A percentile compares a stretch with the other conserved stretches of the same genome.
These are phyloP conservation scores for Suillus alpinus DNA, from an alignment of 768 basidiomycete genomes.

Conservation along the genomic window DNA sequence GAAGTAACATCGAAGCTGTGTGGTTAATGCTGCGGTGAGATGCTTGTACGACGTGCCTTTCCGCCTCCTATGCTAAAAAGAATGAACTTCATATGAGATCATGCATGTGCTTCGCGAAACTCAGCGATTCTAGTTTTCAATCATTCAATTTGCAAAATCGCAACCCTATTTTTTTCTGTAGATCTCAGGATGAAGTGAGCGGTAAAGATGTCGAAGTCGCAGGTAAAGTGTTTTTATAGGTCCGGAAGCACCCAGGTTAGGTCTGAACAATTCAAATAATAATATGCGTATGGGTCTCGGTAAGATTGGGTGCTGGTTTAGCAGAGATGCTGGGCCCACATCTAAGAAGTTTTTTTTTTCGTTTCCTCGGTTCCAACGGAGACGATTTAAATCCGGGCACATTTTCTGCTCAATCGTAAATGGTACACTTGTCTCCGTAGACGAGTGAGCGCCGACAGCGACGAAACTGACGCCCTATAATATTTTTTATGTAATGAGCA, in stretches of 20 bases:
- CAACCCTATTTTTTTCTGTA: neutral
- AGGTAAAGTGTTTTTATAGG: neutral
- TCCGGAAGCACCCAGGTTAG: neutral
- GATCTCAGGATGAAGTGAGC: neutral
- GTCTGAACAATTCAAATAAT: neutral
- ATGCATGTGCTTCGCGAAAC: neutral
- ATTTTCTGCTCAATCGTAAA: neutral
- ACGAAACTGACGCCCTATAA: neutral
- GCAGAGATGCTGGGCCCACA: neutral
- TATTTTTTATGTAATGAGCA: neutral
- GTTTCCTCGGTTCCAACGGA: neutral
- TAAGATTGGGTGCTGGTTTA: neutral
- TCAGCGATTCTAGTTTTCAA: neutral
- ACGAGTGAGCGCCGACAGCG: neutral
- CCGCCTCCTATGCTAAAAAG: neutral
- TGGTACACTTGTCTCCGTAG: neutral
- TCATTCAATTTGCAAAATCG: neutral
- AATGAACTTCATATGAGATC: neutral
- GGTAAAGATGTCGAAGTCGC: neutral
- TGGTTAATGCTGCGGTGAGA: conserved; percentile 1
- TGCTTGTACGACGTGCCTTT: neutral
- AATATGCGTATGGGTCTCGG: neutral
- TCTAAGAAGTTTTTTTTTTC: neutral
- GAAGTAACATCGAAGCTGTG: neutral
- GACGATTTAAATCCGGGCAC: neutral